These are phyloP conservation scores for Nemophila menziesii DNA, from an alignment of 257 asterid species.

Conservation along the genomic window DNA sequence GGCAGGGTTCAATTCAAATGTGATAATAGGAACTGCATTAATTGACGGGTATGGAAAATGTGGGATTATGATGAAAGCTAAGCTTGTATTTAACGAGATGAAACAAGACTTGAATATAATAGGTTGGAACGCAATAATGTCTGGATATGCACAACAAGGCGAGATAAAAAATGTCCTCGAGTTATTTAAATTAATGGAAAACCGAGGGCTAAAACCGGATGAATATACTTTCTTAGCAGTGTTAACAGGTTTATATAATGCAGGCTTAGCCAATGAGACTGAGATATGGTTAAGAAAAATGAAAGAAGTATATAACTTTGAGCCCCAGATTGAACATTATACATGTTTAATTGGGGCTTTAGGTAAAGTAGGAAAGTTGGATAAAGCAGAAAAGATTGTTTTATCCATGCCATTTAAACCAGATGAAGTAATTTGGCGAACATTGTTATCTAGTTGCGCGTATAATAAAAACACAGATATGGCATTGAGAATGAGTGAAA, in stretches of 20 bases:
- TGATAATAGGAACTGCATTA: slow-evolving; percentile 45
- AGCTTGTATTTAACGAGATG: slow-evolving; percentile 40
- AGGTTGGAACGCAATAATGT: slow-evolving; percentile 68
- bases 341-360: slow-evolving; percentile 61
- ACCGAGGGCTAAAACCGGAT: slow-evolving; percentile 37
- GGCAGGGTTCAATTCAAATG: slow-evolving; percentile 31
- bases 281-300: slow-evolving; percentile 53
- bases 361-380: slow-evolving; percentile 48
- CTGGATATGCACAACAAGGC: slow-evolving; percentile 75
- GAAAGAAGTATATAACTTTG: slow-evolving; percentile 26
- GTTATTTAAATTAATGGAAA: slow-evolving; percentile 40
- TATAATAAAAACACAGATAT: slow-evolving; percentile 19
- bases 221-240: slow-evolving; percentile 57
- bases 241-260: slow-evolving; percentile 45
- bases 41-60: slow-evolving; percentile 78
- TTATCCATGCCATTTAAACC: slow-evolving; percentile 56
- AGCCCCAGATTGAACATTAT: slow-evolving; percentile 66
- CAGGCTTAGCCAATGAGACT: slow-evolving; percentile 39
- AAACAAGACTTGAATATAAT: slow-evolving; percentile 21
- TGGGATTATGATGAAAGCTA: slow-evolving; percentile 51
- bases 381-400: slow-evolving; percentile 59
- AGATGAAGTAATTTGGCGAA: slow-evolving; percentile 78
- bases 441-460: slow-evolving; percentile 35
- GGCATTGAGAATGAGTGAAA: slow-evolving; percentile 48
- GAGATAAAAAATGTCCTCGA: slow-evolving; percentile 19